Conservation (phyloP, 805 yeast genomes). For the Metschnikowia dekortorum region DNA sequence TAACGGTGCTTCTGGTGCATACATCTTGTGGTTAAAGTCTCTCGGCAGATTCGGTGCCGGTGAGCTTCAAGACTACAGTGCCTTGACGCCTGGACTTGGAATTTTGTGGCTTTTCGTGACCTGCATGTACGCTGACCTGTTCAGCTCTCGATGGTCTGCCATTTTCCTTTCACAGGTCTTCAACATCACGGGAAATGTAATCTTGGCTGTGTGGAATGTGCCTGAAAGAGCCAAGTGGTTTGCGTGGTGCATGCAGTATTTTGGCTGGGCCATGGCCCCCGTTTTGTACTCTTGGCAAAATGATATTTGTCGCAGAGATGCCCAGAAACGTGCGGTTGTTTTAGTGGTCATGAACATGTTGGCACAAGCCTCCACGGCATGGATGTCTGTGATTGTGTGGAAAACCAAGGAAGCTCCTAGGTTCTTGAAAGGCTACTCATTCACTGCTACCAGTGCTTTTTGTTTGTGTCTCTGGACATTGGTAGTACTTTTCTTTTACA, state of each 20-base stretch:
- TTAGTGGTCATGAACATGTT: constrained; percentile 54
- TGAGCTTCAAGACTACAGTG: constrained; percentile 37
- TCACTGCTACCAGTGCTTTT: constrained; percentile 45
- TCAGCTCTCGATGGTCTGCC: constrained; percentile 46
- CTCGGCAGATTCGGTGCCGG: constrained; percentile 24
- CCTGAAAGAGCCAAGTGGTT: constrained; percentile 59
- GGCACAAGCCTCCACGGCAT: constrained; percentile 53
- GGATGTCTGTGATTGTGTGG: constrained; percentile 47
- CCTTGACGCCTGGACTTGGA: constrained; percentile 45
- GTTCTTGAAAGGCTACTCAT: constrained; percentile 49
- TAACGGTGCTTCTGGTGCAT: constrained; percentile 53
- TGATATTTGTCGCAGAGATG: constrained; percentile 55
- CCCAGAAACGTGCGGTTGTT: constrained; percentile 50
- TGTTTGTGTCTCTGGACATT: constrained; percentile 47
- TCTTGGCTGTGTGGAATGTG: constrained; percentile 58
- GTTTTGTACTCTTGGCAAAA: constrained; percentile 55
- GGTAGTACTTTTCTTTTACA: constrained; percentile 47
- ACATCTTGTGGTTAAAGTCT: constrained; percentile 52
- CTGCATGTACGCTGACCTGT: constrained; percentile 36
- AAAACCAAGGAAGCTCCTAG: constrained; percentile 57
- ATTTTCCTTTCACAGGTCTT: constrained; percentile 49
- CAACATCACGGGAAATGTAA: constrained; percentile 50
- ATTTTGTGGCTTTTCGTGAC: constrained; percentile 35
- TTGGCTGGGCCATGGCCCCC: constrained; percentile 62
- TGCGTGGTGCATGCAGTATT: constrained; percentile 56